These are phyloP conservation scores for Hygrophorus pudorinus DNA, from an alignment of 768 basidiomycete species.

Conservation along the genomic window DNA sequence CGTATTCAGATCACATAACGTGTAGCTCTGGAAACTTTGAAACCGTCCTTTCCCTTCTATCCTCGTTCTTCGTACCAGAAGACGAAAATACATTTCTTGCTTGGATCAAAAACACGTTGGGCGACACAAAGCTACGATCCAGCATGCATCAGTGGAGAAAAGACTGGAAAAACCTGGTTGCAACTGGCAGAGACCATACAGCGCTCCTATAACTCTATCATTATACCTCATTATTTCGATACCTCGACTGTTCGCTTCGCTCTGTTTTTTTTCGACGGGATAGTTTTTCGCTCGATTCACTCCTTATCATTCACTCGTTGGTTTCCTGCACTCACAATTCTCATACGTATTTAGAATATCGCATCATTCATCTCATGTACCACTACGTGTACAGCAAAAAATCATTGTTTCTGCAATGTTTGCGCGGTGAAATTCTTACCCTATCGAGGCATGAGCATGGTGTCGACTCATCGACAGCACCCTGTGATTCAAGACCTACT, in stretches of 20 bases:
- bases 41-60: slow-evolving; percentile 81
- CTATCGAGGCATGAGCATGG: too few species aligned
- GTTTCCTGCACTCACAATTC: too few species aligned
- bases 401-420: too few species aligned
- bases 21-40: slow-evolving; percentile 78
- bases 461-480: too few species aligned
- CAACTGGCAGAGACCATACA: slow-evolving; percentile 46
- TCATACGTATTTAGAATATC: too few species aligned
- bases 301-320: background rate
- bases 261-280: background rate
- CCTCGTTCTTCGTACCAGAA: slow-evolving; percentile 92
- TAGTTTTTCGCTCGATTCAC: background rate
- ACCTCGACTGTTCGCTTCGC: background rate
- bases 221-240: background rate
- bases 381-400: too few species aligned
- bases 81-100: slow-evolving; percentile 72
- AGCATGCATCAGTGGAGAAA: slow-evolving; percentile 69
- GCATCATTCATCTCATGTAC: too few species aligned
- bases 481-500: too few species aligned
- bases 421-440: too few species aligned
- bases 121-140: slow-evolving; percentile 53
- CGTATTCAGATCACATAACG: slow-evolving; percentile 65
- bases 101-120: slow-evolving; percentile 65
- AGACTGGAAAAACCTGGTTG: slow-evolving; percentile 71
- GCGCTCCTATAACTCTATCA: slow-evolving; percentile 41